Evolutionary conservation across 257 asterid genomes (phyloP).

Genomic region (Verbena officinalis): DNA sequence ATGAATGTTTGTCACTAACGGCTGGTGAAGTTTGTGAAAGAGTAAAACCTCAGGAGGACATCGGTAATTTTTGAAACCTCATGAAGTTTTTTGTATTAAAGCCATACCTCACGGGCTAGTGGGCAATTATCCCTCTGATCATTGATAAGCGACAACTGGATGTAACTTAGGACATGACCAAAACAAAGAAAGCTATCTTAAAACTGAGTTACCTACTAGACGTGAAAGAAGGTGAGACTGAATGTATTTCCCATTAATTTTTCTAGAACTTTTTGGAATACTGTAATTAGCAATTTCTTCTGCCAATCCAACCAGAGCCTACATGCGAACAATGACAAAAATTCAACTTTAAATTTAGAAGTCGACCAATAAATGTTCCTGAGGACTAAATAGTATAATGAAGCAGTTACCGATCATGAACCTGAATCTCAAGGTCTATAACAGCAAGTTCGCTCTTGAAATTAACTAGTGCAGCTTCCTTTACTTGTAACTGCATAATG

Average conservation of each 20-base stretch:
- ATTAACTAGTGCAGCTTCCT: slow-evolving; percentile 59
- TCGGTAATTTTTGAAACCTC: too few relatives aligned
- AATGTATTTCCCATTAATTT: slow-evolving; percentile 80
- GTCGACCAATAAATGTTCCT: neutral
- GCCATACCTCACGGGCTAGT: too few relatives aligned
- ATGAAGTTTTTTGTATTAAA: too few relatives aligned
- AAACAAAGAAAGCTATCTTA: slow-evolving; percentile 1
- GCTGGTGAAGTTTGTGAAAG: too few relatives aligned
- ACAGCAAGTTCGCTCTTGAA: slow-evolving; percentile 71
- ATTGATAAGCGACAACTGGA: neutral
- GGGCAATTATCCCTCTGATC: too few relatives aligned
- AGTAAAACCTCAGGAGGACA: too few relatives aligned
- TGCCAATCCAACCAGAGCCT: slow-evolving; percentile 78
- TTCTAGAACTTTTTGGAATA: slow-evolving; percentile 79
- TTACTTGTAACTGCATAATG: slow-evolving; percentile 64
- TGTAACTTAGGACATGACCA: slow-evolving; percentile 4
- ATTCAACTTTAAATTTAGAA: slow-evolving; percentile 13
- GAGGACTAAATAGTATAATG: slow-evolving; percentile 7
- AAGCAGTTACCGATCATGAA: slow-evolving; percentile 26
- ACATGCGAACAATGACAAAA: slow-evolving; percentile 19
- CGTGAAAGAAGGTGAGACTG: slow-evolving; percentile 79
- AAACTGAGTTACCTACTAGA: slow-evolving; percentile 55
- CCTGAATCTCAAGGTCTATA: slow-evolving; percentile 73
- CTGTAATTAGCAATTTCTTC: slow-evolving; percentile 64
- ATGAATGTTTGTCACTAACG: too few relatives aligned